Evolutionary conservation across 2,329 filamentous ascomycete genomes (phyloP), one percentile per base, ranked within the genome.

Genomic region (Ceratocystiopsis brevicomis): DNA sequence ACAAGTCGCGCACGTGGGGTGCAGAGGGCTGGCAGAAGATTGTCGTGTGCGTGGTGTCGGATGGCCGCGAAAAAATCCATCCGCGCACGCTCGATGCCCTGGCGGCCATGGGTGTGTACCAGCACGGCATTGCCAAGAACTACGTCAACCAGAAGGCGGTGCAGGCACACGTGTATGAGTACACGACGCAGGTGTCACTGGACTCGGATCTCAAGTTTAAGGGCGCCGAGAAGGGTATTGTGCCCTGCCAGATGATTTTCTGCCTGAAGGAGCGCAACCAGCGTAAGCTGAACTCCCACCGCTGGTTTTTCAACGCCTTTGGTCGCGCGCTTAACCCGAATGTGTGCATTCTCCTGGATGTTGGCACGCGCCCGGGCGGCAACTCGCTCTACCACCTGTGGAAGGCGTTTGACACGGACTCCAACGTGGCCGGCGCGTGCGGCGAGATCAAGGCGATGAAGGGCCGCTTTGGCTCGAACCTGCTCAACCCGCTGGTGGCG

Each of bases 361-460:
- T 98, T 12, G 92, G 92, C 44, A 98, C 90, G 0, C 84, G 85
- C 46, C 90, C 90, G 0, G 84, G 85, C 1, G 69, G 76, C 38
- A 95, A 80, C 45, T 88, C 88, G 3, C 69, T 98, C n/a, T 98
- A 98, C 54, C 86, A 98, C 59, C 66, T 98, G 4, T 98, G 90
- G 90, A 98, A 98, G 60, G 88, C 90, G 0, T 98, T 98, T 53
- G 90, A 98, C 57, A 90, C 82, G 17, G 88, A 98, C 62, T 96
- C 90, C 6, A 96, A 88, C 52, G 90, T 98, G 21, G 90, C 88
- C 0, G 92, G 90, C 40, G 90, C 90, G 21, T 95, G 90, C 50
- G 90, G 90, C 62, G 90, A 98, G 61, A 98, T 98, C 67, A 96
- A 98, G 62, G 88, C 88, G 51, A 95, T 96, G 87, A 68, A 96